Percentiles rank a stretch among this genome's conserved stretches.
Evolutionary conservation across 805 yeast species (phyloP).

Genomic region (Yarrowia deformans): DNA sequence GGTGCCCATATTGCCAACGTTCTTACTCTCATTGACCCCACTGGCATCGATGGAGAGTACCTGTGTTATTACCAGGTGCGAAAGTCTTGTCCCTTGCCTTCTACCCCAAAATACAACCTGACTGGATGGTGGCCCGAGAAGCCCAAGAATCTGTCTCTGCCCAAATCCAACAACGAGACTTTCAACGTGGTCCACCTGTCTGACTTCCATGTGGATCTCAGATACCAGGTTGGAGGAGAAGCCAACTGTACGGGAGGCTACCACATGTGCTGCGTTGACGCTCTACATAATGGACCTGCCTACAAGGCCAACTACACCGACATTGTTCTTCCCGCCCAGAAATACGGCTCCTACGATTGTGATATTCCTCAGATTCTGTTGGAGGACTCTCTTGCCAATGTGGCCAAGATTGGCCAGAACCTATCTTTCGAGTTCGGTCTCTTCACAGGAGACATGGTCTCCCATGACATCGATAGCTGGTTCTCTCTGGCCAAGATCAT

Average conservation of each 20-base stretch:
- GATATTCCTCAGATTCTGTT: constrained; percentile 70
- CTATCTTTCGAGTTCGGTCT: constrained; percentile 64
- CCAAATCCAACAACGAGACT: constrained; percentile 50
- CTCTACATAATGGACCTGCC: constrained; percentile 38
- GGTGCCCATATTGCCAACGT: constrained; percentile 56
- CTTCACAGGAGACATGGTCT: constrained; percentile 78
- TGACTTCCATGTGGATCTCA: constrained; percentile 70
- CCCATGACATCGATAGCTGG: constrained; percentile 60
- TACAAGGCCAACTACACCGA: constrained; percentile 25
- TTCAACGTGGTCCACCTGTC: constrained; percentile 71
- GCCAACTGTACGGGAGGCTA: constrained; percentile 52
- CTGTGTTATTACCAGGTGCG: constrained; percentile 56
- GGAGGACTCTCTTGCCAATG: constrained; percentile 62
- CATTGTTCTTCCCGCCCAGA: constrained; percentile 61
- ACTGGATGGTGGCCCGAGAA: constrained; percentile 49
- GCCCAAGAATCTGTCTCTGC: constrained; percentile 59
- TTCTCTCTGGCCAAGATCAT: constrained; percentile 58
- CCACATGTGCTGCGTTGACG: constrained; percentile 65
- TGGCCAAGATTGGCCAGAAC: constrained; percentile 51
- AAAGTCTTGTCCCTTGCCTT: constrained; percentile 25
- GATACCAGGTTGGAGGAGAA: constrained; percentile 56
- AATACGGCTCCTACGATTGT: constrained; percentile 70
- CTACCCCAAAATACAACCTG: constrained; percentile 28
- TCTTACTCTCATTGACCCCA: constrained; percentile 60
- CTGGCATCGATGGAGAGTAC: constrained; percentile 63